These are phyloP conservation scores for Tetraselmis chui DNA, from an alignment of 139 green algal genomes.

Conservation along the genomic window DNA sequence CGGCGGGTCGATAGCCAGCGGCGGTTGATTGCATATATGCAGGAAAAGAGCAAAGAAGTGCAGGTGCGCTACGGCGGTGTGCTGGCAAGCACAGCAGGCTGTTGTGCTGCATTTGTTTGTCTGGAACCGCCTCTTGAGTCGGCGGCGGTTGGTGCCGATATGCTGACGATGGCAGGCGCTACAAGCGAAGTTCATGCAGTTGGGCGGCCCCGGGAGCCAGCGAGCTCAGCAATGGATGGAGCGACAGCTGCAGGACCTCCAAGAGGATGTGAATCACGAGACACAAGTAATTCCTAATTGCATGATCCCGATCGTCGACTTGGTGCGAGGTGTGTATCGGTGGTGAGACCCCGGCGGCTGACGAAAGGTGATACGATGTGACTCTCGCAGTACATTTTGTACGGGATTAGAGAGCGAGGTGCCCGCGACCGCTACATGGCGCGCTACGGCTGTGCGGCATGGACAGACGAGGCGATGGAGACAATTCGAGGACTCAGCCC, in stretches of 20 bases:
- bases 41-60: background rate
- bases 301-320: too few relatives aligned
- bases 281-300: too few relatives aligned
- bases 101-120: too few relatives aligned
- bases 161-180: too few relatives aligned
- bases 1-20: background rate
- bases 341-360: too few relatives aligned
- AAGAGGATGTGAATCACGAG: background rate
- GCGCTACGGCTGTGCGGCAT: constrained; percentile 2
- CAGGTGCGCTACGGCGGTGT: too few relatives aligned
- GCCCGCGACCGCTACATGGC: background rate
- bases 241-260: background rate
- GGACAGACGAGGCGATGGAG: constrained; percentile 8
- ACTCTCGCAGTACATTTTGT: background rate
- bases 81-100: too few relatives aligned
- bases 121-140: too few relatives aligned
- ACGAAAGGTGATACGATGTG: too few relatives aligned
- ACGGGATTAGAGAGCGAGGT: background rate
- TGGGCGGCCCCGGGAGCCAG: background rate
- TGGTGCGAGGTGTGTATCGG: too few relatives aligned
- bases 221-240: background rate
- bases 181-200: background rate
- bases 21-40: background rate
- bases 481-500: background rate
- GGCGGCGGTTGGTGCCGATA: too few relatives aligned